A percentile compares a stretch with the other conserved stretches of the same genome.
These are phyloP conservation scores for Taxillus chinensis DNA, from an alignment of 164 flowering plant species.

Conservation along the genomic window DNA sequence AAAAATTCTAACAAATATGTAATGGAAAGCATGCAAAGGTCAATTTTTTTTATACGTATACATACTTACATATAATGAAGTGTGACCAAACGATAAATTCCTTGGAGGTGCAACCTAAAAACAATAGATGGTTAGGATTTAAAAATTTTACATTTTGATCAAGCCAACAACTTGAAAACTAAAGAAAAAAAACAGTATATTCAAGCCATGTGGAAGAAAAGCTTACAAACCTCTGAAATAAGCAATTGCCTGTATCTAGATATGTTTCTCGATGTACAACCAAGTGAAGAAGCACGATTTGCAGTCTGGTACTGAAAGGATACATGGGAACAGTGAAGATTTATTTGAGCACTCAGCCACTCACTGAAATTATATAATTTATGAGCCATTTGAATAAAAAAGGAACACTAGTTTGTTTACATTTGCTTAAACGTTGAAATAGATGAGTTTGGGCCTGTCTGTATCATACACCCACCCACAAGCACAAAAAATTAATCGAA, in stretches of 20 bases:
- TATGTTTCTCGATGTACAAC: constrained; percentile 19
- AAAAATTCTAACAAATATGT: too few relatives aligned
- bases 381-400: too few relatives aligned
- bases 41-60: too few relatives aligned
- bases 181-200: not conserved
- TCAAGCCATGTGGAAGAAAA: not conserved
- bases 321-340: not conserved
- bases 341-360: too few relatives aligned
- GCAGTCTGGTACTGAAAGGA: constrained; percentile 25
- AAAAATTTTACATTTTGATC: constrained; percentile 1
- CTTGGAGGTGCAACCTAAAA: constrained; percentile 25
- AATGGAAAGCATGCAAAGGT: too few relatives aligned
- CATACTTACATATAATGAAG: constrained; percentile 31
- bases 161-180: not conserved
- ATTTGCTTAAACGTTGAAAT: too few relatives aligned
- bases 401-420: too few relatives aligned
- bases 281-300: constrained; percentile 16
- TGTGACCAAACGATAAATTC: constrained; percentile 17
- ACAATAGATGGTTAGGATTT: not conserved
- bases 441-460: too few relatives aligned
- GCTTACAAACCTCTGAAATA: constrained; percentile 33
- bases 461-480: too few relatives aligned
- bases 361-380: too few relatives aligned
- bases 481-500: too few relatives aligned
- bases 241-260: constrained; percentile 17